Conservation (phyloP, 176 grass and related monocot species). For the Secale cereale region DNA sequence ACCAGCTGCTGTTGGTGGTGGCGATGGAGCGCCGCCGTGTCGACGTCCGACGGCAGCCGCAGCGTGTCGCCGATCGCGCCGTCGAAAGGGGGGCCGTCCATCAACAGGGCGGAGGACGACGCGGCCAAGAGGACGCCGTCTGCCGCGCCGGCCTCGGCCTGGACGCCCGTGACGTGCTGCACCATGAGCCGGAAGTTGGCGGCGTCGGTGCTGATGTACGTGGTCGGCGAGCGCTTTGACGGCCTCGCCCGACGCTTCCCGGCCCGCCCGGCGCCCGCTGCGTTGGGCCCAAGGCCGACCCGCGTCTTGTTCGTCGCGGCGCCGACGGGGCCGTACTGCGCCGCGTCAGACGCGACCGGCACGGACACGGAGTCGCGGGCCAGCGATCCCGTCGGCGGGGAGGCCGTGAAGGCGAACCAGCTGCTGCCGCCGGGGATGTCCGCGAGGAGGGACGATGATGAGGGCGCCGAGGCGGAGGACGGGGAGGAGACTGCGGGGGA, state of each 20-base stretch:
- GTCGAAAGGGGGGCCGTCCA: not conserved
- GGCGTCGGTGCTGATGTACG: slow-evolving; percentile 82
- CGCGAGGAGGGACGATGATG: slow-evolving; percentile 15
- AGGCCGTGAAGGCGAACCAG: not conserved
- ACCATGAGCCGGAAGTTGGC: slow-evolving; percentile 90
- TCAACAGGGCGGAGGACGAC: not conserved
- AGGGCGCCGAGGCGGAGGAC: not conserved
- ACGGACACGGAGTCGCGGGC: slow-evolving; percentile 22
- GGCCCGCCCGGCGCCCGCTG: not conserved
- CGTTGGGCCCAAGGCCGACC: not conserved
- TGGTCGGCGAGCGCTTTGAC: slow-evolving; percentile 59
- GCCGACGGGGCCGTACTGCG: not conserved
- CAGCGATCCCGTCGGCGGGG: not conserved
- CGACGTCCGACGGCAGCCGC: not conserved
- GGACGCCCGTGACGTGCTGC: slow-evolving; percentile 65
- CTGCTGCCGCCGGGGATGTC: not conserved
- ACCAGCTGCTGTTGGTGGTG: not conserved
- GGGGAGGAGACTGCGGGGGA: not conserved
- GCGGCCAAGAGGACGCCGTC: too few species aligned
- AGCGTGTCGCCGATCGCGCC: not conserved
- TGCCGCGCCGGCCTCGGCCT: not conserved
- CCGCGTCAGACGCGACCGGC: not conserved
- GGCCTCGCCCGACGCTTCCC: slow-evolving; percentile 57
- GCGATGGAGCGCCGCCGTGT: not conserved
- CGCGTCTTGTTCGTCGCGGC: not conserved